Base-by-base conservation (phyloP, 768 basidiomycete genomes). In the Trametes maxima region DNA sequence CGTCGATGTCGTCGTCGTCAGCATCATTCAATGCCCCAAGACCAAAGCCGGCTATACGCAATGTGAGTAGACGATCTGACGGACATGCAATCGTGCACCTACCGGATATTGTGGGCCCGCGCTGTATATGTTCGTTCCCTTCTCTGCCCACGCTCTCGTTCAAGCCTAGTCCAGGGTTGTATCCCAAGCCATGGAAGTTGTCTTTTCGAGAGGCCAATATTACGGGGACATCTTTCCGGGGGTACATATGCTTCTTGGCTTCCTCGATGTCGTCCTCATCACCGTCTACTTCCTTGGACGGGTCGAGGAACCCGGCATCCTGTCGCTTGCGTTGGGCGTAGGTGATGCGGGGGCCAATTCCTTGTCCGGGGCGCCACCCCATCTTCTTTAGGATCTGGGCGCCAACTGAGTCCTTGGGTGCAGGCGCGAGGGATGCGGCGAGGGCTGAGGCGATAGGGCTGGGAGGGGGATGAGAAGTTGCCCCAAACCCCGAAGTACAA, bases 321-420 rank as follows among this genome's bases (percentile, higher is more conserved):
- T 95, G 92, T 17, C 84, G 75, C 65, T 83, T 86, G 45, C 90
- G 85, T 69, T 92, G 86, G 37, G 85, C 81, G 64, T 89, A 82
- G 5, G 92, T 86, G 33, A 98, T 79, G 12, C 96, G 84, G 4
- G 95, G 94, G 0, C 96, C 97, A 19, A 98, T 86, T 13, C 96
- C 97, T 74, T 95, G 94, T 1, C 95, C 97, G 0, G 86, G 74
- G 43, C 89, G 80, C 96, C 97, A 98, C 0, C 97, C 96, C 89
- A 98, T 95, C 76, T 94, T 95, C 77, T 88, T 89, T 55, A 99
- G 81, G 7, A 98, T 85, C 37, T 86, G 85, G 3, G 91, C 88
- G 0, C 96, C 96, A 25, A 87, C 81, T 2, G 93, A 94, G 60
- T 94, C 88, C 22, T 86, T 83, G 0, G 92, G 83, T 1, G 91